These are phyloP conservation scores for Metschnikowia amazonensis DNA, from an alignment of 805 yeast species.

Conservation along the genomic window DNA sequence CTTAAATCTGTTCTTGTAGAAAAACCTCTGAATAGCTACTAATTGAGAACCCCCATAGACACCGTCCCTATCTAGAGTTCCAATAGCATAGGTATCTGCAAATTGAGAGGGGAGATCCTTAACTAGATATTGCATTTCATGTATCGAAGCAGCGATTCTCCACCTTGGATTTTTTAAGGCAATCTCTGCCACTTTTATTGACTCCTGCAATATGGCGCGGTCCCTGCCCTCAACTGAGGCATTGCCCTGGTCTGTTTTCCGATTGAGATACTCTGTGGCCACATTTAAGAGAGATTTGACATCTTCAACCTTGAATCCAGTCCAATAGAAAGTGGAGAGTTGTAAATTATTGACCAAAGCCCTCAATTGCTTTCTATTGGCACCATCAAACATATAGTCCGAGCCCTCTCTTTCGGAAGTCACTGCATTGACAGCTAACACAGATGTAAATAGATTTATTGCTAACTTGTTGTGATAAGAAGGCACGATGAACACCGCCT, in stretches of 20 bases:
- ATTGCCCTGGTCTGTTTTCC: conserved; percentile 23
- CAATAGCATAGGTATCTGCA: conserved; percentile 42
- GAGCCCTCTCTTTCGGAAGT: conserved; percentile 64
- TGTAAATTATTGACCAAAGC: conserved; percentile 58
- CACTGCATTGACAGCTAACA: conserved; percentile 68
- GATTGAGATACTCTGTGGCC: conserved; percentile 44
- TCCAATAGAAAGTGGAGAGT: conserved; percentile 70
- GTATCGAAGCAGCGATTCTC: conserved; percentile 54
- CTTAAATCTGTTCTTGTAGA: conserved; percentile 48
- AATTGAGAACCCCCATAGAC: conserved; percentile 62
- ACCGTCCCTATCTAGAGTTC: conserved; percentile 29
- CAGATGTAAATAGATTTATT: conserved; percentile 61
- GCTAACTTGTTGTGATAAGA: conserved; percentile 60
- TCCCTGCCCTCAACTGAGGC: conserved; percentile 36
- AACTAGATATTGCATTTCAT: conserved; percentile 63
- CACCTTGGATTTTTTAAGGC: conserved; percentile 54
- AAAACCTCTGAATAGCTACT: conserved; percentile 47
- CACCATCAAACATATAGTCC: conserved; percentile 69
- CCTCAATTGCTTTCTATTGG: conserved; percentile 51
- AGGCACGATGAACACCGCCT: conserved; percentile 56
- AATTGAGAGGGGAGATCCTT: conserved; percentile 42
- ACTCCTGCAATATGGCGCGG: conserved; percentile 35
- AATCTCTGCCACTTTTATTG: conserved; percentile 42
- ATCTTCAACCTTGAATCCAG: conserved; percentile 62
- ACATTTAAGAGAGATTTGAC: conserved; percentile 49